phyloP scores from a whole-genome alignment of 2,329 filamentous ascomycete species.

The Didymella exigua region DNA sequence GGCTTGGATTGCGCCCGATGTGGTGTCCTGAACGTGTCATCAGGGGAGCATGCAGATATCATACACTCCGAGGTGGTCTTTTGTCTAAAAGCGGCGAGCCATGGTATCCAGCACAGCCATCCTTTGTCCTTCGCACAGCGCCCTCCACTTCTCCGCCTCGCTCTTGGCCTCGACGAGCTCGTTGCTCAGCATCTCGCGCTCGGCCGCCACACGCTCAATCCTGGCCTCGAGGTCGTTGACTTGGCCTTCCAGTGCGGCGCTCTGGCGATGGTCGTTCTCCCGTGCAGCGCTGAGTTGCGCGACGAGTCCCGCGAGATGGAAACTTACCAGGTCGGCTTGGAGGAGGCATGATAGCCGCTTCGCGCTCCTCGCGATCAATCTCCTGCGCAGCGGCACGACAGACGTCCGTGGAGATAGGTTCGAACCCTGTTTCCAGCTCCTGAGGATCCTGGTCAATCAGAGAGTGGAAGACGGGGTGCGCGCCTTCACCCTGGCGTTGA shows the following conservation, averaged over 20 bases:
- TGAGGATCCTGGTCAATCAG: too few species aligned
- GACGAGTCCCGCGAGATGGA: background rate
- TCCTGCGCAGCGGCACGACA: too few species aligned
- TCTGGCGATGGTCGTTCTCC: background rate
- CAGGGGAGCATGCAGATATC: too few species aligned
- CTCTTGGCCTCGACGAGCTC: background rate
- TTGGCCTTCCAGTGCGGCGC: background rate
- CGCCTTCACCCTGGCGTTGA: background rate
- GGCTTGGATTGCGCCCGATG: too few species aligned
- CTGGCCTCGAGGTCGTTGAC: background rate
- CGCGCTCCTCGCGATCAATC: background rate
- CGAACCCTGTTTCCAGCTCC: too few species aligned
- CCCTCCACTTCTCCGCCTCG: background rate
- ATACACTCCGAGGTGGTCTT: too few species aligned
- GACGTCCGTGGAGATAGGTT: too few species aligned
- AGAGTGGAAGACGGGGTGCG: too few species aligned
- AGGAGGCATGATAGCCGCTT: background rate
- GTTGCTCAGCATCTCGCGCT: background rate
- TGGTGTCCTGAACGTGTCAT: too few species aligned
- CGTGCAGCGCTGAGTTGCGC: background rate
- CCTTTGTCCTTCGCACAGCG: background rate
- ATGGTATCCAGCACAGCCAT: background rate
- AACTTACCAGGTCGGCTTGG: background rate
- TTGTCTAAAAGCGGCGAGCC: background rate
- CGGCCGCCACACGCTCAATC: background rate